Evolutionary conservation across 345 rosid genomes (phyloP).

Genomic region (Laguncularia racemosa): DNA sequence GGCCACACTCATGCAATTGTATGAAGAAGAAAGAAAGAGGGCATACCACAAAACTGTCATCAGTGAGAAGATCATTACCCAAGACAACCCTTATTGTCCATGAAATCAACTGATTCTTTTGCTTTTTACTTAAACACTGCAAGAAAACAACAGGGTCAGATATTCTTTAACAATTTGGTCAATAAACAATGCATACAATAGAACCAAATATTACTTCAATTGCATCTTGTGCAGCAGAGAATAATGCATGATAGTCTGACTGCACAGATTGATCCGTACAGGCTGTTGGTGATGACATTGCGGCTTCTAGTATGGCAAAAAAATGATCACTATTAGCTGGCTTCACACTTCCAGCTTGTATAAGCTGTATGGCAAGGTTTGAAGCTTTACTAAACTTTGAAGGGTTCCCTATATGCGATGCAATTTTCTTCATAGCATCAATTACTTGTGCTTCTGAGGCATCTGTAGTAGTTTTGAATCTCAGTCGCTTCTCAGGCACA

Average conservation of each 20-base stretch:
- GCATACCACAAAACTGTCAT: conserved; percentile 94
- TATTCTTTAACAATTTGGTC: conserved; percentile 9
- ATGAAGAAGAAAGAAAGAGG: conserved; percentile 6
- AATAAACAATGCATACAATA: not conserved
- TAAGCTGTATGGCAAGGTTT: conserved; percentile 79
- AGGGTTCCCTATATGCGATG: conserved; percentile 76
- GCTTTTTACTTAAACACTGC: conserved; percentile 64
- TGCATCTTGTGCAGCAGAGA: conserved; percentile 76
- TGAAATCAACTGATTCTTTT: conserved; percentile 53
- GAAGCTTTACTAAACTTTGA: conserved; percentile 81
- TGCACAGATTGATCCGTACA: conserved; percentile 76
- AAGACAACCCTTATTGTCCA: conserved; percentile 81
- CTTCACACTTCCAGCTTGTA: conserved; percentile 89
- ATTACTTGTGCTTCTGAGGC: conserved; percentile 75
- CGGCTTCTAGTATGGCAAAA: conserved; percentile 73
- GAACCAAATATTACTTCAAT: conserved; percentile 44
- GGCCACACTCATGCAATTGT: not conserved
- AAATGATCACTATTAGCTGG: conserved; percentile 65
- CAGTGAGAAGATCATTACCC: conserved; percentile 87
- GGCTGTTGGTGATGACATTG: conserved; percentile 61
- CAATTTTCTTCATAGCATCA: conserved; percentile 92
- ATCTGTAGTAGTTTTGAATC: conserved; percentile 87
- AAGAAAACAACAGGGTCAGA: conserved; percentile 14
- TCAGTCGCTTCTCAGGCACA: conserved; percentile 46
- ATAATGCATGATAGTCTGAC: conserved; percentile 69